phyloP scores from a whole-genome alignment of 176 grass and related monocot species.

The Ananas comosus region DNA sequence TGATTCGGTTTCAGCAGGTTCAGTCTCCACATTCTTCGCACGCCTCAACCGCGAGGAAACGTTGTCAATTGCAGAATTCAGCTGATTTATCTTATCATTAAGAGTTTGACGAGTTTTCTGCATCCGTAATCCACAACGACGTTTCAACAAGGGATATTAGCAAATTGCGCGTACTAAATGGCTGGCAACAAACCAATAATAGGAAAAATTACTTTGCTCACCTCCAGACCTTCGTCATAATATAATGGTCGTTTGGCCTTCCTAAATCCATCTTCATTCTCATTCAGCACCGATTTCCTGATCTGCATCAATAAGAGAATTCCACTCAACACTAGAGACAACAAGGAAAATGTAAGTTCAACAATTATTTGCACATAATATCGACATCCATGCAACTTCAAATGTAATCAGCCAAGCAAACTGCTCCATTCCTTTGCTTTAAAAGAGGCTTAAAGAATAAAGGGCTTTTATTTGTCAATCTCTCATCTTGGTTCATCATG shows the following conservation, averaged over 20 bases:
- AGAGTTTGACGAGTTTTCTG: constrained; percentile 64
- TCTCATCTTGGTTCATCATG: too few relatives aligned
- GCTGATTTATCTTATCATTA: constrained; percentile 52
- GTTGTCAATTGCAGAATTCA: constrained; percentile 58
- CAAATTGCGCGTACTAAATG: not conserved
- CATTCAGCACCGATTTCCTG: constrained; percentile 49
- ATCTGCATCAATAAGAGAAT: constrained; percentile 30
- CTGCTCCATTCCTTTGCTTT: too few relatives aligned
- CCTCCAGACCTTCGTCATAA: constrained; percentile 59
- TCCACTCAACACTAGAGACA: not conserved
- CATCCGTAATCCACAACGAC: constrained; percentile 1
- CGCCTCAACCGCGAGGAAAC: constrained; percentile 41
- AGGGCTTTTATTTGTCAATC: too few relatives aligned
- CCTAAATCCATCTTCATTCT: constrained; percentile 41
- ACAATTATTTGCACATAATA: not conserved
- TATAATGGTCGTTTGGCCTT: constrained; percentile 23
- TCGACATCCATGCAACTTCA: too few relatives aligned
- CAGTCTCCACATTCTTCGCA: constrained; percentile 34
- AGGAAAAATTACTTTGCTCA: constrained; percentile 2
- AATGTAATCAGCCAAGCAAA: too few relatives aligned
- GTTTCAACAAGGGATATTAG: not conserved
- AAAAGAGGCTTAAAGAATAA: too few relatives aligned
- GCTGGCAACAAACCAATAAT: not conserved
- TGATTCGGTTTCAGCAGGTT: constrained; percentile 26
- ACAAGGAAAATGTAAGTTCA: not conserved